Percentiles rank a stretch among this genome's conserved stretches.
These are phyloP conservation scores for Cryptococcus deneoformans DNA, from an alignment of 1,284 basidiomycete species.

Conservation along the genomic window DNA sequence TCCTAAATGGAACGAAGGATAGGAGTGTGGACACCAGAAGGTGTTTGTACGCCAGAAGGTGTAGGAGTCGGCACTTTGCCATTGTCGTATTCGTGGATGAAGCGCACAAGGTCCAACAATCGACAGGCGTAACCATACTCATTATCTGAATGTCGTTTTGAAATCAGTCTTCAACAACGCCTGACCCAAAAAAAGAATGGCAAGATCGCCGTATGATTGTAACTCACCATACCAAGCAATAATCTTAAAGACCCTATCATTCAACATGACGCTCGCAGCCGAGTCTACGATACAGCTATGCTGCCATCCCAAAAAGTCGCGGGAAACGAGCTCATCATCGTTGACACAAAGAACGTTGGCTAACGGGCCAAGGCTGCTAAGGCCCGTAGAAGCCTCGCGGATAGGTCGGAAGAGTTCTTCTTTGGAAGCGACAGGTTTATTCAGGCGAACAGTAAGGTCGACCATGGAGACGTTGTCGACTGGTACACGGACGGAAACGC, in stretches of 20 bases:
- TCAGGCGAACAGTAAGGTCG: constrained; percentile 49
- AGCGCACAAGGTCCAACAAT: neutral
- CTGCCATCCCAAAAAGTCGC: constrained; percentile 45
- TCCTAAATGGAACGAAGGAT: too few species aligned
- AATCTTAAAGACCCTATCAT: constrained; percentile 46
- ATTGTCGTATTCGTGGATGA: neutral
- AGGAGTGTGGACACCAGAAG: neutral
- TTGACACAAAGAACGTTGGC: constrained; percentile 41
- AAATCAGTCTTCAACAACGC: neutral
- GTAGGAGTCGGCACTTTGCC: neutral
- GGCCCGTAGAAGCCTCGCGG: constrained; percentile 32
- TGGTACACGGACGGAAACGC: constrained; percentile 50
- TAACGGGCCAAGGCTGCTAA: constrained; percentile 7
- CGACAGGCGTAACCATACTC: neutral
- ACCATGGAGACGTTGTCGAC: constrained; percentile 51
- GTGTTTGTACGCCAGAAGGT: neutral
- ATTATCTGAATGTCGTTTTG: neutral
- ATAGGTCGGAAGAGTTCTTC: constrained; percentile 47
- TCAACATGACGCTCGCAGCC: constrained; percentile 44
- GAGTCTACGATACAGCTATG: constrained; percentile 45
- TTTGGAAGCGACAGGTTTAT: constrained; percentile 37
- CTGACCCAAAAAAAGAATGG: neutral
- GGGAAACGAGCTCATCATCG: constrained; percentile 50
- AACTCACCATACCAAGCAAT: constrained; percentile 45
- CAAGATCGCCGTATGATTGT: neutral